These are phyloP conservation scores for Sphagnurus paluster DNA, from an alignment of 1,284 basidiomycete genomes.

Conservation along the genomic window DNA sequence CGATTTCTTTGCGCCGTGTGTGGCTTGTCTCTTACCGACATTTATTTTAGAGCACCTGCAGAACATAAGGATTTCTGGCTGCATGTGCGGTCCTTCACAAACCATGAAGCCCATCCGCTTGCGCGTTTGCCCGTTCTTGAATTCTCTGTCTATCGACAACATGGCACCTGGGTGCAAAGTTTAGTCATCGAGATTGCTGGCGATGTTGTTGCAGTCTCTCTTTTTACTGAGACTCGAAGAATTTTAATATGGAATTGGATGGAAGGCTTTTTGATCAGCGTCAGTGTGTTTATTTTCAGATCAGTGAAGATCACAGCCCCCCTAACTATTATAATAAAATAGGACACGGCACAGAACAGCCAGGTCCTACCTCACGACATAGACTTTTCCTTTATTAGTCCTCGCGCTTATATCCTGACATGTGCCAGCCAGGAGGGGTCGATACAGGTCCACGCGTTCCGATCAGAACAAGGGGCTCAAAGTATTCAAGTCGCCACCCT, in stretches of 20 bases:
- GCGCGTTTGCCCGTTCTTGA: conserved; percentile 29
- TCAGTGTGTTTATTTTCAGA: conserved; percentile 33
- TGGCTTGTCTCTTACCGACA: conserved; percentile 3
- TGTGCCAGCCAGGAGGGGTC: conserved; percentile 29
- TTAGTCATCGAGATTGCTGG: conserved; percentile 51
- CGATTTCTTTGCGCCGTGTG: conserved; percentile 10
- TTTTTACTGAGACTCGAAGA: conserved; percentile 34
- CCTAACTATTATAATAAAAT: conserved; percentile 11
- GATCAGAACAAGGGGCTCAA: conserved; percentile 12
- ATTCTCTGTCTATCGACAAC: conserved; percentile 17
- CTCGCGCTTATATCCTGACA: conserved; percentile 45
- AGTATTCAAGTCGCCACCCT: conserved; percentile 31
- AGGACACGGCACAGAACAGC: conserved; percentile 10
- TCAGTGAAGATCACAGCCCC: conserved; percentile 15
- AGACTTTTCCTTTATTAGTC: conserved; percentile 50
- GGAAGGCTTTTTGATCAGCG: conserved; percentile 42
- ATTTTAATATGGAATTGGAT: conserved; percentile 59
- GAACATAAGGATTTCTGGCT: conserved; percentile 24
- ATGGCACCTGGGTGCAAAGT: conserved; percentile 22
- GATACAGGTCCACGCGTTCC: conserved; percentile 40
- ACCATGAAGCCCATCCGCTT: conserved; percentile 40
- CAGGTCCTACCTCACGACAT: conserved; percentile 30
- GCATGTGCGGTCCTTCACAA: conserved; percentile 44
- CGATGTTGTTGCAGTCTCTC: conserved; percentile 47
- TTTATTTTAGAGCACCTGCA: conserved; percentile 9